Evolutionary conservation across 768 basidiomycete species (phyloP), one percentile per base, ranked within the genome.

Genomic region (Lentinus tigrinus): DNA sequence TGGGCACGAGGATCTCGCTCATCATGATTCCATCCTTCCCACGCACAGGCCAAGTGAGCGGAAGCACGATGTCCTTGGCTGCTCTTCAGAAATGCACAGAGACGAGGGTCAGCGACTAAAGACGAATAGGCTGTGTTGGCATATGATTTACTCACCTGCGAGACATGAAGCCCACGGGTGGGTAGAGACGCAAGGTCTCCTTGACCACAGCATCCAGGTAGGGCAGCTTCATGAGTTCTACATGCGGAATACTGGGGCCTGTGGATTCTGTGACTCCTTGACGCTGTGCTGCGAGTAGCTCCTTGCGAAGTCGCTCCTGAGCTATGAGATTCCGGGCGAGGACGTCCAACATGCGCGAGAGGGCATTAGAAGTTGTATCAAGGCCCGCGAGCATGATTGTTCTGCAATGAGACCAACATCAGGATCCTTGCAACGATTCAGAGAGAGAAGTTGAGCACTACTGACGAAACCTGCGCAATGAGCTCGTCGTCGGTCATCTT

Each of bases 21-120:
- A 61, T 47, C 13, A 52, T 19, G 5, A n/a, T n/a, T 3, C 59
- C 59, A 23, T 61, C 49, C 21, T 23, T 10, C 9, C 49, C 50
- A 9, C 24, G 24, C 19, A 56, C 37, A 9, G 48, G 54, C 38
- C 21, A 14, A 3, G 54, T 31, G 9, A 56, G 23, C 3, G 54
- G 59, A 1, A 51, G 76, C 1, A 82, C 66, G 60, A 87, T 83
- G 63, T 87, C 75, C 74, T 67, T 55, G 28, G 1, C 62, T 42
- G n/a, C 69, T 63, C 14, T 57, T n/a, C n/a, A 19, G 16, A 17
- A 36, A 61, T 48, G 7, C 67, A 61, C 4, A 76, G 70, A 11
- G 59, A 52, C 7, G 60, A 66, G 17, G 76, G 61, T 2, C 73
- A 72, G 19, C 8, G 43, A 42, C 14, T 38, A 51, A 16, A 16